These are phyloP conservation scores for Phaffomyces opuntiae DNA, from an alignment of 805 yeast genomes.

Conservation along the genomic window DNA sequence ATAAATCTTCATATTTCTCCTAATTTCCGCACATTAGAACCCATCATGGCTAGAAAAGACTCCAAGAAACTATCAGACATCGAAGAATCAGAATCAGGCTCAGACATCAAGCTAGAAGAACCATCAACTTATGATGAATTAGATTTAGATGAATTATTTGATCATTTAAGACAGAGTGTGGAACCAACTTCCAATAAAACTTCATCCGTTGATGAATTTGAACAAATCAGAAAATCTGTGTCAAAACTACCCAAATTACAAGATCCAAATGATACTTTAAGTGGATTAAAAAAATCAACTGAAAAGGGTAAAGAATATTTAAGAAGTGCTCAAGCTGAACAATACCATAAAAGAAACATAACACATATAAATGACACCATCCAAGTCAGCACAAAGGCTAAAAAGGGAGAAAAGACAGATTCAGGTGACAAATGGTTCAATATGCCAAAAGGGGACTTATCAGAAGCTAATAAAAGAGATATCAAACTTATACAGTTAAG, in stretches of 20 bases:
- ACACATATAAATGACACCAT: constrained; percentile 44
- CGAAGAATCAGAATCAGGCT: no score
- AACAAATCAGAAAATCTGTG: constrained; percentile 29
- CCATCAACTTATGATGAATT: constrained; percentile 9
- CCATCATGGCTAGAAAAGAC: no score
- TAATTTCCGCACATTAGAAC: no score
- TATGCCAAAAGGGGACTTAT: constrained; percentile 69
- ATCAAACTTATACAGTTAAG: constrained; percentile 74
- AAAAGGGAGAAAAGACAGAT: constrained; percentile 12
- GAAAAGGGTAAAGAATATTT: constrained; percentile 20
- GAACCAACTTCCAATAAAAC: background rate
- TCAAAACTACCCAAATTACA: constrained; percentile 35
- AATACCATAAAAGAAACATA: constrained; percentile 14
- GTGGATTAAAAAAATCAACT: constrained; percentile 1
- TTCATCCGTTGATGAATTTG: constrained; percentile 22
- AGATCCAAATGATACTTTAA: constrained; percentile 6
- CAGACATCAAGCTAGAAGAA: no score
- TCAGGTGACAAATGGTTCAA: constrained; percentile 72
- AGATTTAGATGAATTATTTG: constrained; percentile 30
- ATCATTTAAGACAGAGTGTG: constrained; percentile 18
- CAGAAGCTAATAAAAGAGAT: constrained; percentile 70
- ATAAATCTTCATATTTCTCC: no score
- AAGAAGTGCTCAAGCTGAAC: constrained; percentile 7
- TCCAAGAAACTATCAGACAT: no score
- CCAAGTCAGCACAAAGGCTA: constrained; percentile 14